Conservation (phyloP, 1,139 yeast species). For the Yamadazyma triangularis region DNA sequence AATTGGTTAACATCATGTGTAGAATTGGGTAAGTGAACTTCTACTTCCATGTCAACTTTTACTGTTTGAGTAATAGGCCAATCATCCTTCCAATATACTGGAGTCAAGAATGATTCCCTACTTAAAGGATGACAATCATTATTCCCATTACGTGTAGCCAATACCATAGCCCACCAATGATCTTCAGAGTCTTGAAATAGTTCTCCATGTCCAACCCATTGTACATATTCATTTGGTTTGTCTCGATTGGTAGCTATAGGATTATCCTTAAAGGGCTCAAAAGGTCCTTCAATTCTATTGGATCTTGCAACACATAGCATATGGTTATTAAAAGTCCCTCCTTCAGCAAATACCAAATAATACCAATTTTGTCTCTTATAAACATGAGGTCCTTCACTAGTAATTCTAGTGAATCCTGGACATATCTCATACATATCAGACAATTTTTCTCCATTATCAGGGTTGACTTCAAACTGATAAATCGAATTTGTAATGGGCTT, state of each 20-base stretch:
- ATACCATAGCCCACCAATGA: conserved; percentile 7
- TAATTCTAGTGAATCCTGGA: conserved; percentile 8
- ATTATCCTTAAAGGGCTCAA: conserved; percentile 5
- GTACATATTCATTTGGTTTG: conserved; percentile 6
- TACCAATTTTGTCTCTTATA: conserved; percentile 7
- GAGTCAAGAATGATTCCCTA: conserved; percentile 8
- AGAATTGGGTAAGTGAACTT: conserved; percentile 3
- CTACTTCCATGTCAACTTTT: conserved; percentile 5
- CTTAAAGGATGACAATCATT: conserved; percentile 6
- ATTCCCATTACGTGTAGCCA: conserved; percentile 5
- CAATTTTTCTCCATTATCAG: conserved; percentile 7
- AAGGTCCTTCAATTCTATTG: conserved; percentile 6
- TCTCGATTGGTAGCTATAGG: conserved; percentile 7
- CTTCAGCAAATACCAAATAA: conserved; percentile 8
- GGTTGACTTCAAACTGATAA: conserved; percentile 8
- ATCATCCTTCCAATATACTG: conserved; percentile 6
- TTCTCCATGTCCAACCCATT: conserved; percentile 10
- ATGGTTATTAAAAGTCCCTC: conserved; percentile 8
- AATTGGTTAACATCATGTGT: conserved; percentile 1
- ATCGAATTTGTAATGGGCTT: conserved; percentile 7
- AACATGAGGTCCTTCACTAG: conserved; percentile 9
- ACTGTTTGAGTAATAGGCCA: conserved; percentile 8
- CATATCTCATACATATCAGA: conserved; percentile 8
- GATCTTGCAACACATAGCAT: conserved; percentile 8
- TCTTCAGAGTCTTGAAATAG: conserved; percentile 5